Conservation (phyloP, 1,284 basidiomycete species). For the Apiotrichum laibachii region DNA sequence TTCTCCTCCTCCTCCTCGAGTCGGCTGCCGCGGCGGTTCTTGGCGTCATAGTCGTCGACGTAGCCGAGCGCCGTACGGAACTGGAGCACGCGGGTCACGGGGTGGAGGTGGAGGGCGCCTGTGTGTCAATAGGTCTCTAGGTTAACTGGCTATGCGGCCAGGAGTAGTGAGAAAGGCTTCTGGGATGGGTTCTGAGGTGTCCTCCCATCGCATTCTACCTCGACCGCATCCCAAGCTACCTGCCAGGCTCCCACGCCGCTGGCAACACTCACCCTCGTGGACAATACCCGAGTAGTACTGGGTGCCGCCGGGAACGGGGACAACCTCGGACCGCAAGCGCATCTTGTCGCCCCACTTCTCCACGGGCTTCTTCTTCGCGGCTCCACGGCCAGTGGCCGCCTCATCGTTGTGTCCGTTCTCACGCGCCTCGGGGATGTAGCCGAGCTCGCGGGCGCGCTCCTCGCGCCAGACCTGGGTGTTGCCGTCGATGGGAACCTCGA, state of each 20-base stretch:
- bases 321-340: conserved; percentile 40
- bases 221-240: not conserved
- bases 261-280: conserved; percentile 36
- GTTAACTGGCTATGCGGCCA: too few species aligned
- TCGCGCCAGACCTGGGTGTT: conserved; percentile 46
- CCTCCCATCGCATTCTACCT: not conserved
- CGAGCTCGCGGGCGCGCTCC: conserved; percentile 44
- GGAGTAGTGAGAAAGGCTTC: too few species aligned
- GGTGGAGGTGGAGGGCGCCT: conserved; percentile 50
- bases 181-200: too few species aligned
- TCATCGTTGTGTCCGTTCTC: conserved; percentile 27
- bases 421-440: conserved; percentile 31
- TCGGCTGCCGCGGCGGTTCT: conserved; percentile 13
- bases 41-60: conserved; percentile 40
- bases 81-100: conserved; percentile 40
- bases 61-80: conserved; percentile 46
- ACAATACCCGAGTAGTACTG: conserved; percentile 43
- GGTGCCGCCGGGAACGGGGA: conserved; percentile 38
- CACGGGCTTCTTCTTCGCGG: conserved; percentile 18
- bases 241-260: too few species aligned
- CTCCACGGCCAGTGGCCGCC: not conserved
- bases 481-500: conserved; percentile 49
- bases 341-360: conserved; percentile 48
- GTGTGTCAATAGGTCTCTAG: not conserved
- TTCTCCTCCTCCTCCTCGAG: conserved; percentile 38